phyloP scores from a whole-genome alignment of 1,284 basidiomycete genomes.

The Anthracocystis setariae region DNA sequence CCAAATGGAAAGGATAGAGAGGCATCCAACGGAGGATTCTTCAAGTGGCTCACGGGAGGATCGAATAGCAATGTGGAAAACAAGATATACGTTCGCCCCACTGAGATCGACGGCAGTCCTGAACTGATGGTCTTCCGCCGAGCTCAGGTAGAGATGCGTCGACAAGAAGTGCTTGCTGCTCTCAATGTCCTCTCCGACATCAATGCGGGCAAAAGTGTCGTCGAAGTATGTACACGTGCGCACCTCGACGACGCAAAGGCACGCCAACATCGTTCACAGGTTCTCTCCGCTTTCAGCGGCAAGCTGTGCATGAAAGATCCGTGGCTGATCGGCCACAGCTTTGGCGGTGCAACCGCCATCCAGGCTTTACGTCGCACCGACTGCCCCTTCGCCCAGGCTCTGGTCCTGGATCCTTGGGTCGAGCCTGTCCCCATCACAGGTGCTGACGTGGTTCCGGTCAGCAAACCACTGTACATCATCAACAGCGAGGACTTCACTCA shows the following conservation, averaged over 20 bases:
- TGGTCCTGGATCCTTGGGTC: constrained; percentile 56
- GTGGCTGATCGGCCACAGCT: constrained; percentile 57
- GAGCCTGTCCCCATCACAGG: constrained; percentile 43
- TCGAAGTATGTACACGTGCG: constrained; percentile 27
- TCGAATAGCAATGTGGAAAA: constrained; percentile 21
- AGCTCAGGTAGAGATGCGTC: constrained; percentile 53
- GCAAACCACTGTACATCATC: constrained; percentile 57
- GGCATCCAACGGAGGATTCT: constrained; percentile 5
- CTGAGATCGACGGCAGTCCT: constrained; percentile 42
- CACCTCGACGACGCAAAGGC: constrained; percentile 21
- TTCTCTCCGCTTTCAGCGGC: constrained; percentile 32
- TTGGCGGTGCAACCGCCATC: constrained; percentile 53
- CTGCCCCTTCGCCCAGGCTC: constrained; percentile 41
- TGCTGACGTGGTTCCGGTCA: constrained; percentile 22
- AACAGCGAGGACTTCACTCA: constrained; percentile 60
- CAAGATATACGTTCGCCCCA: constrained; percentile 48
- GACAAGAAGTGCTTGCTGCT: constrained; percentile 49
- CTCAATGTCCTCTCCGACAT: constrained; percentile 38
- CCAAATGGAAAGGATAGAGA: constrained; percentile 6
- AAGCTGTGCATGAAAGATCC: constrained; percentile 37
- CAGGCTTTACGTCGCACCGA: constrained; percentile 31
- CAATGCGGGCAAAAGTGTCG: constrained; percentile 29
- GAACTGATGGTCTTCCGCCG: constrained; percentile 31
- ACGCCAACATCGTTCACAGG: constrained; percentile 9
- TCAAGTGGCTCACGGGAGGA: constrained; percentile 28